phyloP scores from a whole-genome alignment of 1,139 yeast genomes.

The Taphrina betulina region DNA sequence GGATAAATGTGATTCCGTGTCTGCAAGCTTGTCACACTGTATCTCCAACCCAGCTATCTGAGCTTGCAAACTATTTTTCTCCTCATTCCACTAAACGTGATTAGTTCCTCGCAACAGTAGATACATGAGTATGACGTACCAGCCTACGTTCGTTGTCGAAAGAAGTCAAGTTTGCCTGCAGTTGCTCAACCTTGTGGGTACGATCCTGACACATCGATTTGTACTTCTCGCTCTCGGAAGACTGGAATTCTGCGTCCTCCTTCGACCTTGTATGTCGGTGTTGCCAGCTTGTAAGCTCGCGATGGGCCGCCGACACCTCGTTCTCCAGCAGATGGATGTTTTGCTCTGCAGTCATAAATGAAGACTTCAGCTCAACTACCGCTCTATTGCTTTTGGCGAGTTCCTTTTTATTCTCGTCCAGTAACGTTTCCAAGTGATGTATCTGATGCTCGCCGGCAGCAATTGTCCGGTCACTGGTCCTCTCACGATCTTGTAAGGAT shows the following conservation, averaged over 20 bases:
- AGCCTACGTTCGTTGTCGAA: too few species aligned
- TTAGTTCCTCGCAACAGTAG: too few species aligned
- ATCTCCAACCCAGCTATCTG: not conserved
- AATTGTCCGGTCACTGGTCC: conserved; percentile 16
- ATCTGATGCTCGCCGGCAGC: conserved; percentile 16
- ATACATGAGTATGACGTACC: too few species aligned
- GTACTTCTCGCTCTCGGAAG: too few species aligned
- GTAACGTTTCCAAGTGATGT: conserved; percentile 4
- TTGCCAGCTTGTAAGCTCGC: too few species aligned
- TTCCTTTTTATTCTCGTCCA: conserved; percentile 2
- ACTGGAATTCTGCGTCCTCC: too few species aligned
- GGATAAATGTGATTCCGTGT: not conserved
- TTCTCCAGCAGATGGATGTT: conserved; percentile 11
- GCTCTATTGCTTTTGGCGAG: not conserved
- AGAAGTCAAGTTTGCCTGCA: too few species aligned
- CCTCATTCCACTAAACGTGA: conserved; percentile 3
- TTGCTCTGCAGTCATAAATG: conserved; percentile 1
- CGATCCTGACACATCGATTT: too few species aligned
- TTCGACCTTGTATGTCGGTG: too few species aligned
- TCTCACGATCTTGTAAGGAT: conserved; percentile 17
- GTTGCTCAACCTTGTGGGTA: too few species aligned
- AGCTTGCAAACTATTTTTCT: not conserved
- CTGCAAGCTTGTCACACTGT: not conserved
- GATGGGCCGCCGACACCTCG: not conserved
- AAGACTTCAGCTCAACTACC: conserved; percentile 4